Percentiles rank a stretch among this genome's conserved stretches.
phyloP scores from a whole-genome alignment of 305 asterid genomes.

The Rubia peregrina region DNA sequence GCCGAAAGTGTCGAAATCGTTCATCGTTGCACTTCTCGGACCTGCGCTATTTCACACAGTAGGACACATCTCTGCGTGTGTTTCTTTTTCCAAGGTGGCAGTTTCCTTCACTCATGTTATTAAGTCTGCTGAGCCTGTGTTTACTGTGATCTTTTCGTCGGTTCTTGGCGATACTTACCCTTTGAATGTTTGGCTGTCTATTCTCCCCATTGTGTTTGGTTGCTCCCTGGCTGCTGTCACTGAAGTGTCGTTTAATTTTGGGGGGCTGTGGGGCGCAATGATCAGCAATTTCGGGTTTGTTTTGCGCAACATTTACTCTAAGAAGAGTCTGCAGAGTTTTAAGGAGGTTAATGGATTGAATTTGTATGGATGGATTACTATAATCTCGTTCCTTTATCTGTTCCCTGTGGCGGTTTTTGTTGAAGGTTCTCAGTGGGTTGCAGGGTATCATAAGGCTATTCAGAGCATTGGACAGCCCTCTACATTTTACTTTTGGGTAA shows the following conservation, averaged over 20 bases:
- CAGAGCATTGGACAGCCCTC: constrained; percentile 16
- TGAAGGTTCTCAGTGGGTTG: constrained; percentile 25
- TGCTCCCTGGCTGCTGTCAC: constrained; percentile 25
- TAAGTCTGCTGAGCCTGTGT: constrained; percentile 25
- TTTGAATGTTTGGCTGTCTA: constrained; percentile 21
- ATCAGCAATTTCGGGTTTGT: constrained; percentile 24
- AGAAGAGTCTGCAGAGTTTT: constrained; percentile 21
- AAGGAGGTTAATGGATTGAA: constrained; percentile 24
- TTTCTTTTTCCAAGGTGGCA: constrained; percentile 25
- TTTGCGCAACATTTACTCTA: constrained; percentile 21
- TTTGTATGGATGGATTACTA: constrained; percentile 22
- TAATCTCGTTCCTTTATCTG: constrained; percentile 20
- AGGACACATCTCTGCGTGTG: constrained; percentile 24
- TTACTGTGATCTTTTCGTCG: constrained; percentile 21
- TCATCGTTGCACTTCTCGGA: constrained; percentile 74
- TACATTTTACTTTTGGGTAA: constrained; percentile 24
- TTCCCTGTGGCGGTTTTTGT: constrained; percentile 20
- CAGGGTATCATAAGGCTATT: constrained; percentile 22
- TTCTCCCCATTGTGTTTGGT: constrained; percentile 25
- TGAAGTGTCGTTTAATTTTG: constrained; percentile 25
- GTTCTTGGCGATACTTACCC: constrained; percentile 23
- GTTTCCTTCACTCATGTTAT: constrained; percentile 26
- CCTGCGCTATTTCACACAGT: constrained; percentile 84
- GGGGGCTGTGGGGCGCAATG: constrained; percentile 26
- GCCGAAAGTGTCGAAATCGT: constrained; percentile 66